A percentile compares a stretch with the other conserved stretches of the same genome.
phyloP scores from a whole-genome alignment of 306 rosid genomes.

The Dryas octopetala region DNA sequence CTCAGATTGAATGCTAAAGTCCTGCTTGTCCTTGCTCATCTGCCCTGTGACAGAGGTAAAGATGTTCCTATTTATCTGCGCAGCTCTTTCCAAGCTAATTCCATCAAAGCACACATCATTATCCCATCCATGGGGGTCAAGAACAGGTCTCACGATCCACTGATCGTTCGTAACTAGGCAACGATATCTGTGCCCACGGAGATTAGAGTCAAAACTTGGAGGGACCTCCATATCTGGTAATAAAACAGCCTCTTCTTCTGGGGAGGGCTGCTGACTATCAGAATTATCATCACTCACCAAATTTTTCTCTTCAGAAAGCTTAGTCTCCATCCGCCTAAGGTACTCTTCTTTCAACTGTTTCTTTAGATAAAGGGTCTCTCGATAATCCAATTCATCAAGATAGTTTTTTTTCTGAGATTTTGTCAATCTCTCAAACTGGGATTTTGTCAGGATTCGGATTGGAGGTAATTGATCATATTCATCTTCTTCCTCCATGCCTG shows the following conservation, averaged over 20 bases:
- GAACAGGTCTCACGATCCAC: conserved; percentile 89
- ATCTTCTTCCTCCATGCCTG: conserved; percentile 61
- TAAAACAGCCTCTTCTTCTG: conserved; percentile 51
- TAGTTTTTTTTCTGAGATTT: conserved; percentile 64
- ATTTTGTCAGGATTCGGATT: conserved; percentile 67
- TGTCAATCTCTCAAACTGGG: conserved; percentile 78
- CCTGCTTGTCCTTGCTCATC: conserved; percentile 78
- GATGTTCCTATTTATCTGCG: conserved; percentile 51
- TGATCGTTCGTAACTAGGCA: conserved; percentile 63
- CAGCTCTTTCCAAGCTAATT: conserved; percentile 69
- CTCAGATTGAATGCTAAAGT: conserved; percentile 78
- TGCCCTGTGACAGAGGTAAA: conserved; percentile 67
- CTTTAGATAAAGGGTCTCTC: conserved; percentile 89
- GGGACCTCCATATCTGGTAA: conserved; percentile 91
- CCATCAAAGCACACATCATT: conserved; percentile 94
- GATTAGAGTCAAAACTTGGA: conserved; percentile 65
- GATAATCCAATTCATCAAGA: conserved; percentile 89
- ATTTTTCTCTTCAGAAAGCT: conserved; percentile 37
- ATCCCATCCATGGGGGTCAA: conserved; percentile 96
- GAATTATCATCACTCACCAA: conserved; percentile 35
- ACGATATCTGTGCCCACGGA: conserved; percentile 73
- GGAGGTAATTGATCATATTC: conserved; percentile 88
- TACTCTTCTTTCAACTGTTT: conserved; percentile 84
- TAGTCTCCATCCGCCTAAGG: conserved; percentile 47
- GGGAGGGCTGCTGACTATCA: conserved; percentile 54